phyloP scores from a whole-genome alignment of 2,329 filamentous ascomycete genomes.

The Chaetomiaceae sp. region DNA sequence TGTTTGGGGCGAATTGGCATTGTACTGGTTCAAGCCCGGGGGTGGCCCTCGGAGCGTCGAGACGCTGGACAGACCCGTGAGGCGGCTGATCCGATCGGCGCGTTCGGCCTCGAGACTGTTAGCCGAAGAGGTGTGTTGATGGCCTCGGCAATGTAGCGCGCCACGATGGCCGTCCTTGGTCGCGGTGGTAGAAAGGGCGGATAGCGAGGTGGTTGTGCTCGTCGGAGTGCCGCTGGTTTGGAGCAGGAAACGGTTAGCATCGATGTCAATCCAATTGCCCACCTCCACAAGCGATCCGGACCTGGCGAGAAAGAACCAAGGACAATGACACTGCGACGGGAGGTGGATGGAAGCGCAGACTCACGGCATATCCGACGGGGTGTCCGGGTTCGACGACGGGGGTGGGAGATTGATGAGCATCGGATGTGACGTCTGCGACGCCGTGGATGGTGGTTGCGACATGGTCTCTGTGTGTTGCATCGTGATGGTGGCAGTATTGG shows the following conservation, averaged over 20 bases:
- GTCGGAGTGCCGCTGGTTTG: slow-evolving; percentile 76
- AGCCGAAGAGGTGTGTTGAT: slow-evolving; percentile 56
- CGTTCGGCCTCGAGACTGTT: slow-evolving; percentile 85
- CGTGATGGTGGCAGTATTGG: no score
- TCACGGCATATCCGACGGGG: slow-evolving; percentile 86
- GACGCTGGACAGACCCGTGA: slow-evolving; percentile 85
- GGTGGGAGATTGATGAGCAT: slow-evolving; percentile 82
- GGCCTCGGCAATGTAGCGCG: slow-evolving; percentile 56
- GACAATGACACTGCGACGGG: no score
- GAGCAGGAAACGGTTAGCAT: neutral
- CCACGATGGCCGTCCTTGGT: slow-evolving; percentile 96
- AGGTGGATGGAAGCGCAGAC: no score
- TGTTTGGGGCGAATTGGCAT: slow-evolving; percentile 39
- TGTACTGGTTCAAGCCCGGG: slow-evolving; percentile 25
- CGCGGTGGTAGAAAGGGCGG: slow-evolving; percentile 83
- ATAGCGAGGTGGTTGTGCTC: slow-evolving; percentile 86
- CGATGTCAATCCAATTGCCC: no score
- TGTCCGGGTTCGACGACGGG: slow-evolving; percentile 75
- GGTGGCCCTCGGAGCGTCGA: slow-evolving; percentile 62
- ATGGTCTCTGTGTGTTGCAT: slow-evolving; percentile 18
- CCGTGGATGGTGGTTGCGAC: slow-evolving; percentile 15
- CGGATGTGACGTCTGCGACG: slow-evolving; percentile 36
- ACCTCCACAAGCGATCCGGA: neutral
- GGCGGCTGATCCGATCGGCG: slow-evolving; percentile 88
- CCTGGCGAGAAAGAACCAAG: no score